A percentile compares a stretch with the other conserved stretches of the same genome.
Conservation (phyloP, 2,329 filamentous ascomycete species). For the Sordariomycetes sp. region DNA sequence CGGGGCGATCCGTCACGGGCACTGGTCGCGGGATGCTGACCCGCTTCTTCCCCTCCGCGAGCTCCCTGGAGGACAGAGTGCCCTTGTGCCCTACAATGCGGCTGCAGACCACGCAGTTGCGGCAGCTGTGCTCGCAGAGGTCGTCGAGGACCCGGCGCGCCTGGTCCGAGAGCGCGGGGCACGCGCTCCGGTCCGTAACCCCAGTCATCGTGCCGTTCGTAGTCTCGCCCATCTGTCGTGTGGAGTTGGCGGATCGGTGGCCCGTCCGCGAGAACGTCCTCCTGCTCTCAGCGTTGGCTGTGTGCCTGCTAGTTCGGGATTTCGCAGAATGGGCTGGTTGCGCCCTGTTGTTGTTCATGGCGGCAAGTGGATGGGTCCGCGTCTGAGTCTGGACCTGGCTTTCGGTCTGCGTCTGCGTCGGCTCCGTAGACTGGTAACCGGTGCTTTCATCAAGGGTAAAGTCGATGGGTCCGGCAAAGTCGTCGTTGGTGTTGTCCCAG, state of each 20-base stretch:
- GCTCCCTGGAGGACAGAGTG: constrained; percentile 22
- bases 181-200: constrained; percentile 13
- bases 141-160: constrained; percentile 41
- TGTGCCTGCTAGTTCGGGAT: background rate
- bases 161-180: constrained; percentile 37
- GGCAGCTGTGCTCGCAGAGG: constrained; percentile 42
- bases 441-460: constrained; percentile 12
- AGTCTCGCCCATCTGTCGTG: background rate
- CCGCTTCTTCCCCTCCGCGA: constrained; percentile 39
- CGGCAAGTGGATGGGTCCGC: background rate
- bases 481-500: constrained; percentile 8
- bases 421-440: constrained; percentile 12
- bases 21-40: constrained; percentile 54
- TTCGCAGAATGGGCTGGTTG: background rate
- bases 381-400: constrained; percentile 5
- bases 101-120: constrained; percentile 46
- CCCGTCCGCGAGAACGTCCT: background rate
- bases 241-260: background rate
- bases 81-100: constrained; percentile 38
- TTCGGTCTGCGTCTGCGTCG: constrained; percentile 13
- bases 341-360: background rate
- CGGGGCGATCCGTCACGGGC: constrained; percentile 51
- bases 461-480: constrained; percentile 7
- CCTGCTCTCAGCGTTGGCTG: background rate
- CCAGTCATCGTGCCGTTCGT: constrained; percentile 6